Evolutionary conservation across 2,329 filamentous ascomycete genomes (phyloP).

Genomic region (Penicillium psychrosexuale): DNA sequence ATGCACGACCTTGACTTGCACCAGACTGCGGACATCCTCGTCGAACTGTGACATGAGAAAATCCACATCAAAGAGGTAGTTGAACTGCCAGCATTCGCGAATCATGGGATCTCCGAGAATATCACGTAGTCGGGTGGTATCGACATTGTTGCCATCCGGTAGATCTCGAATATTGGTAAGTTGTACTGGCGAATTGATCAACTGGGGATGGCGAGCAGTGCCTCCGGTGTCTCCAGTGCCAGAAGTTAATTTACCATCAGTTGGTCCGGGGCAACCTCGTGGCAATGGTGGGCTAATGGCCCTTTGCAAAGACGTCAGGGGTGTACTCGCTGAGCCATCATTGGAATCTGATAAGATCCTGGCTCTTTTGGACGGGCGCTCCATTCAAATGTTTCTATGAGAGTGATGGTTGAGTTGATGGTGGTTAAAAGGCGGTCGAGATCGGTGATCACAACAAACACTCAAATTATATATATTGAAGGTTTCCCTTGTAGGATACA

Average conservation of each 20-base stretch:
- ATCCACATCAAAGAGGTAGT: slow-evolving; percentile 56
- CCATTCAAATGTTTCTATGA: not conserved
- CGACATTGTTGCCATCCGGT: slow-evolving; percentile 58
- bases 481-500: not conserved
- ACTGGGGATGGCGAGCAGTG: no score
- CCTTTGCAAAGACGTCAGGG: not conserved
- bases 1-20: slow-evolving; percentile 60
- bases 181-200: slow-evolving; percentile 60
- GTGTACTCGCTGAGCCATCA: not conserved
- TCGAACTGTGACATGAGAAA: slow-evolving; percentile 62
- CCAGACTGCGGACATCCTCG: slow-evolving; percentile 50
- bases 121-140: slow-evolving; percentile 63
- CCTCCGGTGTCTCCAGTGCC: not conserved
- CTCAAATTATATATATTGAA: not conserved
- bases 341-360: not conserved
- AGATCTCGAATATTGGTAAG: slow-evolving; percentile 68
- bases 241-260: not conserved
- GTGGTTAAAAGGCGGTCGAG: slow-evolving; percentile 2
- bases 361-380: slow-evolving; percentile 1
- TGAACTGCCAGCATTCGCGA: slow-evolving; percentile 58
- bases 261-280: not conserved
- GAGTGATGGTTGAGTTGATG: not conserved
- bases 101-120: slow-evolving; percentile 73
- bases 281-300: slow-evolving; percentile 1
- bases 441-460: not conserved